A percentile compares a stretch with the other conserved stretches of the same genome.
phyloP scores from a whole-genome alignment of 257 asterid genomes.

The Gentiana dahurica region DNA sequence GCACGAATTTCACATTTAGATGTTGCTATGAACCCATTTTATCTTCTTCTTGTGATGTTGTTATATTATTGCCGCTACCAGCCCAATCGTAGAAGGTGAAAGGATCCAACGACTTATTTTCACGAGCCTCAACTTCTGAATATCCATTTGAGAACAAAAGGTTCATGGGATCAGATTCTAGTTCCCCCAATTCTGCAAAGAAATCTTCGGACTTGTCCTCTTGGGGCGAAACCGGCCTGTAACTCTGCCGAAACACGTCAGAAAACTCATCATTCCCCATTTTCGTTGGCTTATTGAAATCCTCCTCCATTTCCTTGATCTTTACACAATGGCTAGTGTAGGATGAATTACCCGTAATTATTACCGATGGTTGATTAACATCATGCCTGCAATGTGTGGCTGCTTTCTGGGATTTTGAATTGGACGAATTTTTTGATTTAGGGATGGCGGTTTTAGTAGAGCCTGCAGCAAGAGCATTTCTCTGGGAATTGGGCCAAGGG shows the following conservation, averaged over 20 bases:
- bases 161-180: constrained; percentile 52
- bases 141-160: constrained; percentile 42
- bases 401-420: constrained; percentile 19
- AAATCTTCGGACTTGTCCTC: constrained; percentile 40
- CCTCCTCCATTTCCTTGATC: constrained; percentile 5
- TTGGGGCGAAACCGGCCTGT: constrained; percentile 46
- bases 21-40: constrained; percentile 16
- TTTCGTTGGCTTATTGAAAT: constrained; percentile 14
- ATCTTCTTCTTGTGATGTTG: constrained; percentile 9
- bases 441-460: constrained; percentile 54
- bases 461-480: constrained; percentile 81
- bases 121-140: constrained; percentile 22
- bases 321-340: constrained; percentile 18
- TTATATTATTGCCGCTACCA: constrained; percentile 1
- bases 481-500: constrained; percentile 81
- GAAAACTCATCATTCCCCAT: constrained; percentile 16
- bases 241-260: constrained; percentile 30
- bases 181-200: constrained; percentile 72
- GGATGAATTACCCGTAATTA: too few species aligned
- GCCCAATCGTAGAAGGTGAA: constrained; percentile 61
- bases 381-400: not conserved
- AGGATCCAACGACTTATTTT: constrained; percentile 37
- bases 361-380: not conserved
- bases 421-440: constrained; percentile 17
- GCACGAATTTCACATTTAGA: not conserved